phyloP scores from a whole-genome alignment of 495 filamentous ascomycete genomes.

The Penicillium cataractarum region DNA sequence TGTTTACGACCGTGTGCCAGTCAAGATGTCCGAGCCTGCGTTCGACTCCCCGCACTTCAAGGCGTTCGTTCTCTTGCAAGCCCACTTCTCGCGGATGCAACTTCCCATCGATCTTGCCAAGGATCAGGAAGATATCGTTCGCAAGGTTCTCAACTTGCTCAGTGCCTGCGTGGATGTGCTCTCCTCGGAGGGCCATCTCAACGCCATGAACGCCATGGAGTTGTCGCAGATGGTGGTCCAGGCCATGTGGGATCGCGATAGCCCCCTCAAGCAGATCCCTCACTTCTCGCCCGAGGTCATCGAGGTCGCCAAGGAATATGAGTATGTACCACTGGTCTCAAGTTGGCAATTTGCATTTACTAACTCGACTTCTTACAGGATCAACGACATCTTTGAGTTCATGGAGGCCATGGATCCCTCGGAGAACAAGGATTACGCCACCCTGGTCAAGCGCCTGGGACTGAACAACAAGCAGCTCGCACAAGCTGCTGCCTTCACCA shows the following conservation, averaged over 20 bases:
- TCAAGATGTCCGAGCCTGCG: constrained; percentile 84
- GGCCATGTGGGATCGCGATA: constrained; percentile 98
- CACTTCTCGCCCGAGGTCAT: constrained; percentile 86
- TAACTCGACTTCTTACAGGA: constrained; percentile 38
- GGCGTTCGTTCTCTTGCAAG: constrained; percentile 92
- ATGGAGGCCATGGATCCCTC: constrained; percentile 98
- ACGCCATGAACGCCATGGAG: constrained; percentile 98
- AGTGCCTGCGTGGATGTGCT: constrained; percentile 94
- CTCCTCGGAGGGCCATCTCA: constrained; percentile 93
- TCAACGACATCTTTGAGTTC: constrained; percentile 95
- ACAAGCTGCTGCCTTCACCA: constrained; percentile 94
- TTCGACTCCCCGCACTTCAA: constrained; percentile 98
- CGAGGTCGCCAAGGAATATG: constrained; percentile 77
- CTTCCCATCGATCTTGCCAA: constrained; percentile 95
- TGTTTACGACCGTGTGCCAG: constrained; percentile 91
- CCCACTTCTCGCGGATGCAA: constrained; percentile 97
- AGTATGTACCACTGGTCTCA: constrained; percentile 56
- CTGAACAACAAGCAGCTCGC: constrained; percentile 81
- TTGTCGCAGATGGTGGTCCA: constrained; percentile 99
- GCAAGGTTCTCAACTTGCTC: constrained; percentile 83
- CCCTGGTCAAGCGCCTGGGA: constrained; percentile 73
- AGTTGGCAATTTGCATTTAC: constrained; percentile 37
- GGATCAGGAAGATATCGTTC: constrained; percentile 87
- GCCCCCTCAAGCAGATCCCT: constrained; percentile 95
- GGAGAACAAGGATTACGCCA: constrained; percentile 78